These are phyloP conservation scores for Boletus smithii DNA, from an alignment of 1,284 basidiomycete genomes.

Conservation along the genomic window DNA sequence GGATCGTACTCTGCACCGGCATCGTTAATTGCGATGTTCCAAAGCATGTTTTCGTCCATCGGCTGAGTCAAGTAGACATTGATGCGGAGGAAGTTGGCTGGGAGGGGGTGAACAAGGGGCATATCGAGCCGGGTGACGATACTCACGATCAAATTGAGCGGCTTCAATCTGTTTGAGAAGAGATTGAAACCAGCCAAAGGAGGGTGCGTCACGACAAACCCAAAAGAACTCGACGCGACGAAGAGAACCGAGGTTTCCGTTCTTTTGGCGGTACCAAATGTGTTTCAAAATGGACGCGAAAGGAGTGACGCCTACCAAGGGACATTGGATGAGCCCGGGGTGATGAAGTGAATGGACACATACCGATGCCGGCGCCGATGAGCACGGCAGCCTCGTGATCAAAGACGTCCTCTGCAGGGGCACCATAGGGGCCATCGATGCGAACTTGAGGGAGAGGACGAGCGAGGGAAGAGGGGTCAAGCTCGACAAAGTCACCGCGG, in stretches of 20 bases:
- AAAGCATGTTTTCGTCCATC: conserved; percentile 80
- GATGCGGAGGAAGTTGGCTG: conserved; percentile 86
- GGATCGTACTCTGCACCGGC: conserved; percentile 81
- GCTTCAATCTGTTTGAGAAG: conserved; percentile 82
- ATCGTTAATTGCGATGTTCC: conserved; percentile 87
- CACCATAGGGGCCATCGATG: conserved; percentile 86
- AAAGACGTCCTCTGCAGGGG: conserved; percentile 89
- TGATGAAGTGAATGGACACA: conserved; percentile 20
- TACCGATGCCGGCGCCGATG: conserved; percentile 86
- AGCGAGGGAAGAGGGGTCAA: conserved; percentile 49
- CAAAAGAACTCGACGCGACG: conserved; percentile 89
- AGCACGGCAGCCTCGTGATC: conserved; percentile 80
- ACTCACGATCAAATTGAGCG: conserved; percentile 78
- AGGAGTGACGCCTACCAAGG: conserved; percentile 67
- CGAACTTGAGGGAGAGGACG: conserved; percentile 66
- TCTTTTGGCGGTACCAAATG: conserved; percentile 87
- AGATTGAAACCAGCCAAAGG: conserved; percentile 90
- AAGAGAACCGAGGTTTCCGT: conserved; percentile 69
- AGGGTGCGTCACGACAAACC: conserved; percentile 85
- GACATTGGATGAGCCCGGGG: neutral
- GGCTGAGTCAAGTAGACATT: conserved; percentile 88
- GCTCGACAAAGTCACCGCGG: conserved; percentile 77
- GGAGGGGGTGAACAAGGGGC: neutral
- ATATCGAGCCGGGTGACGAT: neutral
- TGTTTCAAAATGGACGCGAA: conserved; percentile 91